Evolutionary conservation across 2,329 filamentous ascomycete genomes (phyloP).

Genomic region (Alternaria sp.): DNA sequence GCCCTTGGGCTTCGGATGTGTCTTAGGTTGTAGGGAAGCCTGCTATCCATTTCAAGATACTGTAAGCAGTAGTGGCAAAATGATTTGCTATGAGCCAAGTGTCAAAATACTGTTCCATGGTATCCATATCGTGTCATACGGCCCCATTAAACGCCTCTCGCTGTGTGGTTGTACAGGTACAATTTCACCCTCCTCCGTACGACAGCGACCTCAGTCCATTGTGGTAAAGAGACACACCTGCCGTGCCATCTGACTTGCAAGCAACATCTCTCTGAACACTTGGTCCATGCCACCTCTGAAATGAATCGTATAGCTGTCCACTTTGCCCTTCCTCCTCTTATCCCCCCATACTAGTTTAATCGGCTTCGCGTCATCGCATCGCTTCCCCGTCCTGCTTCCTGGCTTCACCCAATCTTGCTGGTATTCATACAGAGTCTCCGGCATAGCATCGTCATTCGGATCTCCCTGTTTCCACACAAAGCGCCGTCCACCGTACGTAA

Average conservation of each 20-base stretch:
- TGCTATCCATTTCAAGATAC: slow-evolving; percentile 8
- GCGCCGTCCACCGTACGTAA: slow-evolving; percentile 48
- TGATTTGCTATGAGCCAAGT: slow-evolving; percentile 1
- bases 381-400: slow-evolving; percentile 48
- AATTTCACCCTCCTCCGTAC: neutral
- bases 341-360: slow-evolving; percentile 49
- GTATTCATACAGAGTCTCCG: slow-evolving; percentile 50
- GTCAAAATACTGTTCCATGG: slow-evolving; percentile 22
- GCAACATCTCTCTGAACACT: slow-evolving; percentile 48
- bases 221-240: slow-evolving; percentile 51
- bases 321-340: slow-evolving; percentile 49
- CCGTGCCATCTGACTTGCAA: slow-evolving; percentile 51
- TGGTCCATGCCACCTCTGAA: slow-evolving; percentile 51
- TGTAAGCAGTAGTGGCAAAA: slow-evolving; percentile 3
- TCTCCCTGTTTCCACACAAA: slow-evolving; percentile 56
- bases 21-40: slow-evolving; percentile 8
- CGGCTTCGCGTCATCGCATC: slow-evolving; percentile 44
- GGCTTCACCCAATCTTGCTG: slow-evolving; percentile 48
- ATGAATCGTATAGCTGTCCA: slow-evolving; percentile 51
- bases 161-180: slow-evolving; percentile 21
- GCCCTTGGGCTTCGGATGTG: neutral
- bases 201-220: slow-evolving; percentile 35
- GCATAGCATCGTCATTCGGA: slow-evolving; percentile 58
- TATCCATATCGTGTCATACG: slow-evolving; percentile 24
- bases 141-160: slow-evolving; percentile 16